Base-by-base conservation (phyloP, 129 eudicot species). In the Lonicera japonica region DNA sequence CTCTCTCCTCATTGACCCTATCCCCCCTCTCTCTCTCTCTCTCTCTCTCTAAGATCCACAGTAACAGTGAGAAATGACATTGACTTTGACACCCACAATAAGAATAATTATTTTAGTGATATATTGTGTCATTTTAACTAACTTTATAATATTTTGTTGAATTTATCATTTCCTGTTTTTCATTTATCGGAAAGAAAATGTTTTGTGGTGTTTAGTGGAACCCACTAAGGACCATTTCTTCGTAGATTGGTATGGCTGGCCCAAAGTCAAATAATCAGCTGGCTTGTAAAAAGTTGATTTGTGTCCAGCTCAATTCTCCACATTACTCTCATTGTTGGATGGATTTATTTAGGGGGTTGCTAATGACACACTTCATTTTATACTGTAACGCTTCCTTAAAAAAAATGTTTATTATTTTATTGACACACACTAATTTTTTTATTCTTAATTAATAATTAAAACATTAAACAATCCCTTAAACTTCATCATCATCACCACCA, bases 251-350 rank as follows among this genome's bases (percentile, higher is more conserved):
- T 48, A 19, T 13, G 16, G 40, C n/a, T 70, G 61, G 68, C 58
- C 23, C 52, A 62, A 70, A 75, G 80, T 70, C 84, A 74, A 77
- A 79, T 63, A 50, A 72, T 70, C 71, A 62, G 75, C 65, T 73
- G 79, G 65, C 72, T 65, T 53, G 70, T 70, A 74, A 74, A n/a
- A 79, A 79, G 80, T 71, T 70, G 64, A 70, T 75, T 71, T 66
- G 36, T 70, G 77, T 75, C 77, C 66, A 64, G 38, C 52, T 70
- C 36, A 29, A 29, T 29, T 29, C 4, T 29, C 4, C 36, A 29
- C n/a, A n/a, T n/a, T n/a, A n/a, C n/a, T n/a, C n/a, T n/a, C n/a
- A n/a, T n/a, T n/a, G n/a, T n/a, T n/a, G n/a, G n/a, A n/a, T n/a
- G n/a, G n/a, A n/a, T n/a, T n/a, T n/a, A n/a, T n/a, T n/a, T n/a